Base-by-base conservation (phyloP, 140 eudicot species). In the Oenanthe javanica region DNA sequence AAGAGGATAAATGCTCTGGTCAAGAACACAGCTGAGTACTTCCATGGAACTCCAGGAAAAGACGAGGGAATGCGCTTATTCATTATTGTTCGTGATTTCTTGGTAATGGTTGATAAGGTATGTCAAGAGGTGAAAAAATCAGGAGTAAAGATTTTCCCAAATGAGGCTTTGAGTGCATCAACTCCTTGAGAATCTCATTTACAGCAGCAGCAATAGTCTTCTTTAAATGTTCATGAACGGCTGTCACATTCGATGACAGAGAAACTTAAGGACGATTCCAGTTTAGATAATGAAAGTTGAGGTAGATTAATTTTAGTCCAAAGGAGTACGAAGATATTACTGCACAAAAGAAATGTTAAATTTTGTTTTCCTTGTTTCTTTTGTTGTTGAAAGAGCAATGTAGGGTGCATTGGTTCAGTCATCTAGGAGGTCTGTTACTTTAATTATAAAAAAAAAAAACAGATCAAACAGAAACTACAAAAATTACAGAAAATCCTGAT, bases 11-110 rank as follows among this genome's bases (percentile, higher is more conserved):
- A 82, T 86, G 79, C 77, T 72, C 45, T 92, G 87, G 92, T 92
- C 54, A 89, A 84, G 86, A 92, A 83, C 86, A 94, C 97, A 0
- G 94, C 86, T 4, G 97, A 94, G 84, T 94, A 90, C 79, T 94
- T 92, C 85, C 98, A 92, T 11, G 96, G 98, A 5, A 87, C 80
- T 77, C 77, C 93, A 1, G 93, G 93, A 27, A 89, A 84, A 84
- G 98, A 92, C 19, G 98, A 94, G 81, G 97, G 92, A 23, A 31
- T 86, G 54, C 82, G 90, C 25, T 82, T 92, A 79, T 94, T 94
- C 84, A 85, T 85, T 2, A 82, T 92, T 23, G 89, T 94, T 46
- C 90, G 98, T 50, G 96, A 92, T 78, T 94, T 94, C 82, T 77
- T 94, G 80, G 76, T 78, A 49, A 69, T 94, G 82, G 81, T 94